These are phyloP conservation scores for Nigrospora sphaerica DNA, from an alignment of 2,329 filamentous ascomycete genomes.

Conservation along the genomic window DNA sequence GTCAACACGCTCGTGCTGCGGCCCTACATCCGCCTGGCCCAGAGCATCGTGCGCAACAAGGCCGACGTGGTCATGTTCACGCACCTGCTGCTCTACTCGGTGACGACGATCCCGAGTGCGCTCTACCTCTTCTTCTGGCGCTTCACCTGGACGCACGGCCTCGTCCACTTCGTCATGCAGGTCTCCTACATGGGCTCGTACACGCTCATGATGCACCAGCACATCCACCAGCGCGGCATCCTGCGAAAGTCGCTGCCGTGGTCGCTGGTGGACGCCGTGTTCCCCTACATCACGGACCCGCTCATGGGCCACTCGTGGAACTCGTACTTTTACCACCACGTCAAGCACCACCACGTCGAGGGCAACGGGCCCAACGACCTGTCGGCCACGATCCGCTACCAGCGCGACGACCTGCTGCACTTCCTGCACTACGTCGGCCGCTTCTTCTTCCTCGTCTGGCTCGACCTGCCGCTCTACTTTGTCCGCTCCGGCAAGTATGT, in stretches of 20 bases:
- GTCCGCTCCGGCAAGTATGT: constrained; percentile 49
- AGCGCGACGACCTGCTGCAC: constrained; percentile 59
- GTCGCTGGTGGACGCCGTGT: constrained; percentile 51
- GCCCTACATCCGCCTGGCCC: constrained; percentile 52
- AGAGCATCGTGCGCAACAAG: constrained; percentile 50
- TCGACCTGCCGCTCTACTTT: constrained; percentile 71
- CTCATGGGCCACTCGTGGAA: constrained; percentile 82
- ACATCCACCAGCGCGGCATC: constrained; percentile 71
- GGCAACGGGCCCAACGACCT: constrained; percentile 72
- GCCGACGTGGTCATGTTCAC: constrained; percentile 75
- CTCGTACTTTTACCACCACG: constrained; percentile 78
- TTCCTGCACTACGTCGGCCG: constrained; percentile 68
- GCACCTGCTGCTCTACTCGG: constrained; percentile 65
- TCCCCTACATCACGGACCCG: constrained; percentile 69
- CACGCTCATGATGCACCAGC: constrained; percentile 78
- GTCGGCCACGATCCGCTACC: constrained; percentile 69
- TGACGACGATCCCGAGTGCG: constrained; percentile 63
- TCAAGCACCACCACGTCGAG: constrained; percentile 81
- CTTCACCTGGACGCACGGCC: constrained; percentile 62
- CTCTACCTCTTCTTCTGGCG: constrained; percentile 50
- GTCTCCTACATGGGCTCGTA: constrained; percentile 65
- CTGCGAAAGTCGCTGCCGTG: constrained; percentile 41
- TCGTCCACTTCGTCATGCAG: constrained; percentile 60
- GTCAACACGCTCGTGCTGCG: constrained; percentile 44
- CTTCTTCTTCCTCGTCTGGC: constrained; percentile 68